These are phyloP conservation scores for Heritiera littoralis DNA, from an alignment of 345 rosid genomes.

Conservation along the genomic window DNA sequence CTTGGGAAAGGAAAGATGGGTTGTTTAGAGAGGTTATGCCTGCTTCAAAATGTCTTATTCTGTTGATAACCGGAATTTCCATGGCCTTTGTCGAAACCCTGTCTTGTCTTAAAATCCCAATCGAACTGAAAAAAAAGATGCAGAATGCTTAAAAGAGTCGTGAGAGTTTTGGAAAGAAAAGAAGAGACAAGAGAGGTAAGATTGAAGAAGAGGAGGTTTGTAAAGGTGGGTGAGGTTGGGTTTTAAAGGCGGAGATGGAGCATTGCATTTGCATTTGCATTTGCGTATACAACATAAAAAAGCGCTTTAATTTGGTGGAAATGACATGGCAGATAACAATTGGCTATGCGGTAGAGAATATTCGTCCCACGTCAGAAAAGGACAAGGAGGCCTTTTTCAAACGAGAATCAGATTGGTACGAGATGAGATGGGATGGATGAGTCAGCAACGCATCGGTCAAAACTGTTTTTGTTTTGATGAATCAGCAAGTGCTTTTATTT, in stretches of 20 bases:
- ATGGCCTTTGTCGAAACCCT: slow-evolving; percentile 23
- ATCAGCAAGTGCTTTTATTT: neutral
- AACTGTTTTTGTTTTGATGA: neutral
- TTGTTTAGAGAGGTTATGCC: slow-evolving; percentile 39
- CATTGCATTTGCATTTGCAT: too few relatives aligned
- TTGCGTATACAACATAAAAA: too few relatives aligned
- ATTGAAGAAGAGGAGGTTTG: slow-evolving; percentile 11
- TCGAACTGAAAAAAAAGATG: neutral
- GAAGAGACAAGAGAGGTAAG: neutral
- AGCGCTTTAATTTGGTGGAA: neutral
- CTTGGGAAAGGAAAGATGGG: slow-evolving; percentile 41
- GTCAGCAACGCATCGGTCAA: neutral
- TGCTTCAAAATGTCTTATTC: slow-evolving; percentile 61
- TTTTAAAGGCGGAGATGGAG: slow-evolving; percentile 20
- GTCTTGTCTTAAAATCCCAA: neutral
- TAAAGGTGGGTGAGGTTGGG: neutral
- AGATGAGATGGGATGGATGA: neutral
- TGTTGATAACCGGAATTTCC: slow-evolving; percentile 67
- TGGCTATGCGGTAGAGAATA: neutral
- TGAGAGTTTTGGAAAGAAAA: neutral
- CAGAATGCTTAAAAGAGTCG: too few relatives aligned
- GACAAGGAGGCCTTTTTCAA: neutral
- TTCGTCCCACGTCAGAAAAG: slow-evolving; percentile 9
- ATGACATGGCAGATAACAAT: slow-evolving; percentile 18
- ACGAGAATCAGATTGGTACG: neutral